Conservation (phyloP, 345 rosid species). For the Pugionium cornutum region DNA sequence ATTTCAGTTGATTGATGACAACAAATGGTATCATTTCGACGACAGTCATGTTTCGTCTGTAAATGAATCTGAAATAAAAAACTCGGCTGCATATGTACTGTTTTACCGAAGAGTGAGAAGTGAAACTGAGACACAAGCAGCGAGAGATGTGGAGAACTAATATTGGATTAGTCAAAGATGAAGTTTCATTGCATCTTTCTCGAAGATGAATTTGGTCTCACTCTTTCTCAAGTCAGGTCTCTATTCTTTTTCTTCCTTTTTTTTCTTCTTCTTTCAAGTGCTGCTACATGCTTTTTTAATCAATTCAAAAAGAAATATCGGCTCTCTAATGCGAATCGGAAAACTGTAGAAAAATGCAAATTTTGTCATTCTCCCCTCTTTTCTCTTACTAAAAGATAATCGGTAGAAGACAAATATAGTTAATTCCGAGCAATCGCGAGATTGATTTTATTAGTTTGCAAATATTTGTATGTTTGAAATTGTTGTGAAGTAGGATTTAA, state of each 20-base stretch:
- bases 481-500: too few species aligned
- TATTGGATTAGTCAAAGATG: slow-evolving; percentile 28
- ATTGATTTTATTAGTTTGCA: too few species aligned
- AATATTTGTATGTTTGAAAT: too few species aligned
- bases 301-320: too few species aligned
- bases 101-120: slow-evolving; percentile 72
- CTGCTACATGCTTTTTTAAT: slow-evolving; percentile 2
- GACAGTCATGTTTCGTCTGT: slow-evolving; percentile 79
- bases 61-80: slow-evolving; percentile 70
- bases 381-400: too few species aligned
- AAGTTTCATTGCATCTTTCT: neutral
- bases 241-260: slow-evolving; percentile 13
- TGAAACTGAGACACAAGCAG: slow-evolving; percentile 33
- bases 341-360: too few species aligned
- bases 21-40: slow-evolving; percentile 93
- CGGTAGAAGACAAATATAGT: too few species aligned
- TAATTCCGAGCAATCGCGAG: too few species aligned
- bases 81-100: slow-evolving; percentile 80
- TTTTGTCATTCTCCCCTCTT: too few species aligned
- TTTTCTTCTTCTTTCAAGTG: too few species aligned
- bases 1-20: slow-evolving; percentile 76
- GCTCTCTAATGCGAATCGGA: too few species aligned
- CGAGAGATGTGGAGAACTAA: slow-evolving; percentile 18
- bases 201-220: neutral
- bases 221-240: slow-evolving; percentile 2